Conservation (phyloP, 306 rosid genomes). For the Inga oerstediana region DNA sequence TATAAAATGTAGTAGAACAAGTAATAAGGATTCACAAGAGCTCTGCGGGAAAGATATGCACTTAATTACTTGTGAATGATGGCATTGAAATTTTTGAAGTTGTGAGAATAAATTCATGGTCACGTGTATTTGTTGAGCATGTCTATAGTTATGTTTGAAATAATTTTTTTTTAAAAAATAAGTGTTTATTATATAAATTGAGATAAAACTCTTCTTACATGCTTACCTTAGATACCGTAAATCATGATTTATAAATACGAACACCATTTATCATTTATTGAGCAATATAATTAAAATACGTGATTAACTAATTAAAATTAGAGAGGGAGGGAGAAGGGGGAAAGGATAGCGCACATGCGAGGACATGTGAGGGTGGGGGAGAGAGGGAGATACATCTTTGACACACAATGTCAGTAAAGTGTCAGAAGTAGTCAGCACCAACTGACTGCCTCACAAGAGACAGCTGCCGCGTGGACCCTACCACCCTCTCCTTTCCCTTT, state of each 20-base stretch:
- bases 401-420: constrained; percentile 34
- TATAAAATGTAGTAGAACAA: too few relatives aligned
- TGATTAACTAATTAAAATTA: too few relatives aligned
- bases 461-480: constrained; percentile 64
- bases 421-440: constrained; percentile 19
- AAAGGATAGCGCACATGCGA: not conserved
- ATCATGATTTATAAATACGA: too few relatives aligned
- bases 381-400: constrained; percentile 12
- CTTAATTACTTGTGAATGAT: too few relatives aligned
- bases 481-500: not conserved
- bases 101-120: not conserved
- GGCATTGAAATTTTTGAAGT: not conserved
- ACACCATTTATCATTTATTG: too few relatives aligned
- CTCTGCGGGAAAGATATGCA: not conserved
- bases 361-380: constrained; percentile 19
- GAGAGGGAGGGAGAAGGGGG: not conserved
- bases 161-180: too few relatives aligned
- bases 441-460: constrained; percentile 21
- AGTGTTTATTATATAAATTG: too few relatives aligned
- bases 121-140: not conserved
- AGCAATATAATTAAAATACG: not conserved
- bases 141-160: too few relatives aligned
- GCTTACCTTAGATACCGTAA: accelerated
- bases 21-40: not conserved
- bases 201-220: too few relatives aligned